phyloP scores from a whole-genome alignment of 2,329 filamentous ascomycete genomes.

The Pseudovirgaria hyperparasitica region DNA sequence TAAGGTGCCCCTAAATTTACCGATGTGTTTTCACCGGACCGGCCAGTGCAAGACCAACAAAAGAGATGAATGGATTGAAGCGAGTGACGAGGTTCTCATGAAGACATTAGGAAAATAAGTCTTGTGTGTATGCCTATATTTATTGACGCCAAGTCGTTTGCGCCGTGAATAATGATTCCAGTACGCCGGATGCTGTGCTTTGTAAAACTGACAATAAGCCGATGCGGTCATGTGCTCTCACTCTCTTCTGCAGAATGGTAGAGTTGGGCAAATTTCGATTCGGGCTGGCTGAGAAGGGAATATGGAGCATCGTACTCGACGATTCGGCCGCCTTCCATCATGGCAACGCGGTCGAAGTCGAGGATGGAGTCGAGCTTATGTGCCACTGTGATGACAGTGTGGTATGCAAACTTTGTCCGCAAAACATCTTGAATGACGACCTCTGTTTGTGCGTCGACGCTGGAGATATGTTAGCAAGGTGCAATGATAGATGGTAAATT shows the following conservation, averaged over 20 bases:
- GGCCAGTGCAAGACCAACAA: too few species aligned
- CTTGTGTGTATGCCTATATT: too few species aligned
- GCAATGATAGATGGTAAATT: neutral
- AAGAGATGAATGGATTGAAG: too few species aligned
- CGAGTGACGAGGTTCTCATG: too few species aligned
- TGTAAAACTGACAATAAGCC: too few species aligned
- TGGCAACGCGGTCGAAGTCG: conserved; percentile 39
- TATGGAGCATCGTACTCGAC: conserved; percentile 29
- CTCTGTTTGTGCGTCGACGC: conserved; percentile 46
- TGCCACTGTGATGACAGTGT: conserved; percentile 47
- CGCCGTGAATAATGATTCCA: too few species aligned
- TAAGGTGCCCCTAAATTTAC: too few species aligned
- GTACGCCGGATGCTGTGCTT: too few species aligned
- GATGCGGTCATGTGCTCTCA: too few species aligned
- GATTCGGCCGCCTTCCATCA: conserved; percentile 37
- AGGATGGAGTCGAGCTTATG: conserved; percentile 45
- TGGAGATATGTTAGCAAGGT: conserved; percentile 15
- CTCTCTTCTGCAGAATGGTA: neutral
- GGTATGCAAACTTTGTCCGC: conserved; percentile 37
- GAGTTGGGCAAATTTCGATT: conserved; percentile 1
- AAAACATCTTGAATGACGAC: conserved; percentile 44
- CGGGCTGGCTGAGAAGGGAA: conserved; percentile 12
- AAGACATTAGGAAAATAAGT: too few species aligned
- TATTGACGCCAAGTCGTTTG: too few species aligned
- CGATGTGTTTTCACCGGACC: too few species aligned